Evolutionary conservation across 1,284 basidiomycete genomes (phyloP).

Genomic region (Cryptococcus deneoformans): DNA sequence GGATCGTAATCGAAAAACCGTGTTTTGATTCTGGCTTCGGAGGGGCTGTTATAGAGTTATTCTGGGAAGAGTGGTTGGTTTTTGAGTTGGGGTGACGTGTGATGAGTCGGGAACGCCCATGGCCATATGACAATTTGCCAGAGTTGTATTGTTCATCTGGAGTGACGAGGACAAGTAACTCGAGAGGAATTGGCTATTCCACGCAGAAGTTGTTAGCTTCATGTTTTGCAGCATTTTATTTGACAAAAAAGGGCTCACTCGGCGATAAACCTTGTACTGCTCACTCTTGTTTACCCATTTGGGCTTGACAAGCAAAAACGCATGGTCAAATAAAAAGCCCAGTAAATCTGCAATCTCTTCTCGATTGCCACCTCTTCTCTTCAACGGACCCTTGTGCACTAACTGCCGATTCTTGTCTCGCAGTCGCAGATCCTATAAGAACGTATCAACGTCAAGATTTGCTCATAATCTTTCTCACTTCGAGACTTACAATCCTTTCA

Average conservation of each 20-base stretch:
- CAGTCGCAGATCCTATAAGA: constrained; percentile 72
- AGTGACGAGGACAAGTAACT: constrained; percentile 80
- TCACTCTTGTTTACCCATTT: constrained; percentile 84
- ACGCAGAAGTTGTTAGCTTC: neutral
- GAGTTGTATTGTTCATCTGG: constrained; percentile 63
- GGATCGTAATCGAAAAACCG: constrained; percentile 88
- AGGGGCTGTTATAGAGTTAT: constrained; percentile 31
- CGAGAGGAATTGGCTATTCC: constrained; percentile 86
- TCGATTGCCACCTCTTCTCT: constrained; percentile 73
- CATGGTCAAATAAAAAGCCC: constrained; percentile 97
- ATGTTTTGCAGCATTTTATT: too few species aligned
- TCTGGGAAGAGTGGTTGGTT: constrained; percentile 9
- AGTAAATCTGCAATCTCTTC: constrained; percentile 83
- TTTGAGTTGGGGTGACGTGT: constrained; percentile 44
- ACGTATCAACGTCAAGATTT: neutral
- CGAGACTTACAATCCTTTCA: constrained; percentile 69
- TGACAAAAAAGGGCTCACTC: constrained; percentile 57
- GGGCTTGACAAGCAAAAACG: constrained; percentile 90
- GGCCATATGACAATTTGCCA: constrained; percentile 31
- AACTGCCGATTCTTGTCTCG: constrained; percentile 85
- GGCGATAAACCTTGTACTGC: constrained; percentile 89
- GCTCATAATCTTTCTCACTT: neutral
- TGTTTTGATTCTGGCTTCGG: constrained; percentile 72
- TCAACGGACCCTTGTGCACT: constrained; percentile 90
- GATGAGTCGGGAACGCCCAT: constrained; percentile 52